Evolutionary conservation across 352 stramenopile genomes (phyloP), one percentile per base, ranked within the genome.

Genomic region (Phytopythium ostracodes): DNA sequence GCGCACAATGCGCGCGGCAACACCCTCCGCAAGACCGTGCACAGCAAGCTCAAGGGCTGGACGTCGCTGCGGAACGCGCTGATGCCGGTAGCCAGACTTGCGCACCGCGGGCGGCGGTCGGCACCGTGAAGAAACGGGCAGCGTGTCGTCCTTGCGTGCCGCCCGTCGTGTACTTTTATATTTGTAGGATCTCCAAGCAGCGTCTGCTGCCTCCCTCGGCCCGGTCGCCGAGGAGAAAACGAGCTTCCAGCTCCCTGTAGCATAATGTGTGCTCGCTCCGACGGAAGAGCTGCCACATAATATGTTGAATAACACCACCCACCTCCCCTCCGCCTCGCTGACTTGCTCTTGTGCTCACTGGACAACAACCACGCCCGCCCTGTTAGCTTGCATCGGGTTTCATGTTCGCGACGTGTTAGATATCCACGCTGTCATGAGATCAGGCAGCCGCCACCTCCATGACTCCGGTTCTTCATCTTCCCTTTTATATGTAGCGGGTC

Each of bases 1-100:
- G 12, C 63, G 62, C 62, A 56, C 10, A 55, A 59, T 4, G 63
- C 70, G n/a, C 69, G 65, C 49, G 67, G 46, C 38, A 57, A 66
- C 25, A 53, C 65, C 1, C 56, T 55, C 12, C 72, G 68, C 6
- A 62, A 72, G 38, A 75, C 59, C 49, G 59, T 82, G 10, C 70
- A 76, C 6, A 69, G 73, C 46, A 78, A 82, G 62, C 65, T 84
- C 18, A 84, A 67, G 40, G 70, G 40, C 33, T 77, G 71, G 71
- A 40, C 51, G 11, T 71, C 70, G 8, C 54, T 77, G 24, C 67
- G 71, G 27, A 51, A 36, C 17, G 36, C 27, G 15, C 54, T 60
- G 8, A 20, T 40, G 12, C 54, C 54, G 18, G 54, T 60, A 4
- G 20, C 38, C 27, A 46, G 38, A 2, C 36, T 60, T 15, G 54